Evolutionary conservation across 75 land plant genomes (phyloP).

Genomic region (Larix kaempferi): DNA sequence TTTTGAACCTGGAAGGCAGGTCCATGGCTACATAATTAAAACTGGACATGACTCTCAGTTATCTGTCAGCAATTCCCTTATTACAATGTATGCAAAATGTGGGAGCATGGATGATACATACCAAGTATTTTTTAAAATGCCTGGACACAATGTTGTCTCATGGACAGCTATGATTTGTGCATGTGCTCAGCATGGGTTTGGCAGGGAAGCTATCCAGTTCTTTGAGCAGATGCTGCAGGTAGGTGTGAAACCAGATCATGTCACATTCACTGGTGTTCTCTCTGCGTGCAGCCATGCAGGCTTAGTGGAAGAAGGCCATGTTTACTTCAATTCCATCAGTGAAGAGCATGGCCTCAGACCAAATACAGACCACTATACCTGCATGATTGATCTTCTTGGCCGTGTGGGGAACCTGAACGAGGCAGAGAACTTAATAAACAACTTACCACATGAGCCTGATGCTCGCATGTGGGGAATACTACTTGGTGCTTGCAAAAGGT

Average conservation of each 20-base stretch:
- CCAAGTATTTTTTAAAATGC: constrained; percentile 23
- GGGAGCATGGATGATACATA: constrained; percentile 23
- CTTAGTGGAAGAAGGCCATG: not conserved
- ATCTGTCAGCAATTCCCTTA: constrained; percentile 45
- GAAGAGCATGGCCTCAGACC: not conserved
- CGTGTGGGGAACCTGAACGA: not conserved
- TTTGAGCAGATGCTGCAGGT: constrained; percentile 35
- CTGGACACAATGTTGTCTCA: constrained; percentile 40
- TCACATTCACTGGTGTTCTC: constrained; percentile 3
- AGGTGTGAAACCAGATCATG: constrained; percentile 17
- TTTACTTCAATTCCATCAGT: not conserved
- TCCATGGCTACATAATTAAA: constrained; percentile 42
- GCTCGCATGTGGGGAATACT: not conserved
- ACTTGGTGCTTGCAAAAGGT: not conserved
- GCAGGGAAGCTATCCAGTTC: constrained; percentile 37
- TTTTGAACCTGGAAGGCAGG: constrained; percentile 20
- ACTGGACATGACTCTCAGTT: constrained; percentile 42
- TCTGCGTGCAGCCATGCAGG: constrained; percentile 13
- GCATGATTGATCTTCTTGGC: not conserved
- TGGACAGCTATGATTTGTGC: constrained; percentile 58
- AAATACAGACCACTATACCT: not conserved
- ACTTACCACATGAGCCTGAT: not conserved
- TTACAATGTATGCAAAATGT: constrained; percentile 50
- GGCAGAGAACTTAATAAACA: not conserved
- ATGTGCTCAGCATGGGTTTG: constrained; percentile 23